A percentile compares a stretch with the other conserved stretches of the same genome.
These are phyloP conservation scores for Starmerella sirachaensis DNA, from an alignment of 805 yeast genomes.

Conservation along the genomic window DNA sequence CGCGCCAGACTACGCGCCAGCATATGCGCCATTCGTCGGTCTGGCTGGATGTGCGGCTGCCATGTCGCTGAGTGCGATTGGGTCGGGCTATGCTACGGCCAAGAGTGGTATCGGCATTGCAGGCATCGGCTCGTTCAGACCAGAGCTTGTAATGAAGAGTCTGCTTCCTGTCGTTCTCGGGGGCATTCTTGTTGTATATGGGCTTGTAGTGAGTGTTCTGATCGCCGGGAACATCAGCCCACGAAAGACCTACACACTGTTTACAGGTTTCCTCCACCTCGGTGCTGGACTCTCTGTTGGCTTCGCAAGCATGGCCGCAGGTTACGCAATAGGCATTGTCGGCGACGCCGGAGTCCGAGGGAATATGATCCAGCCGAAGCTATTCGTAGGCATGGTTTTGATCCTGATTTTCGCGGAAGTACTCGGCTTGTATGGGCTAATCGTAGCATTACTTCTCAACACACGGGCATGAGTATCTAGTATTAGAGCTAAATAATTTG, in stretches of 20 bases:
- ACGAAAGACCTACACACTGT: conserved; percentile 63
- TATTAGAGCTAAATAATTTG: background rate
- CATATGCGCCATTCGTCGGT: conserved; percentile 93
- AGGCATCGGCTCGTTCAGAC: conserved; percentile 95
- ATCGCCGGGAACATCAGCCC: conserved; percentile 80
- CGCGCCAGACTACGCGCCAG: conserved; percentile 58
- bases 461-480: conserved; percentile 34
- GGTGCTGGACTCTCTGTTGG: conserved; percentile 96
- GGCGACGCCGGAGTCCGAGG: conserved; percentile 90
- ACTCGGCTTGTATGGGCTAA: conserved; percentile 85
- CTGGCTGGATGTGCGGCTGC: conserved; percentile 93
- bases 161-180: conserved; percentile 96
- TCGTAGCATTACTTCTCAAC: conserved; percentile 81
- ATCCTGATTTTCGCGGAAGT: conserved; percentile 87
- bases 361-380: conserved; percentile 74
- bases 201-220: conserved; percentile 88
- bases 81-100: conserved; percentile 98
- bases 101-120: conserved; percentile 96
- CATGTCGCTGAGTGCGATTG: conserved; percentile 83
- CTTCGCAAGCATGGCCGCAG: conserved; percentile 89
- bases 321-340: conserved; percentile 90
- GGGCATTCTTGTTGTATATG: conserved; percentile 94
- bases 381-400: conserved; percentile 81
- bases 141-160: conserved; percentile 84
- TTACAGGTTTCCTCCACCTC: conserved; percentile 95